A percentile compares a stretch with the other conserved stretches of the same genome.
These are phyloP conservation scores for Termitomyces sp. DNA, from an alignment of 768 basidiomycete species.

Conservation along the genomic window DNA sequence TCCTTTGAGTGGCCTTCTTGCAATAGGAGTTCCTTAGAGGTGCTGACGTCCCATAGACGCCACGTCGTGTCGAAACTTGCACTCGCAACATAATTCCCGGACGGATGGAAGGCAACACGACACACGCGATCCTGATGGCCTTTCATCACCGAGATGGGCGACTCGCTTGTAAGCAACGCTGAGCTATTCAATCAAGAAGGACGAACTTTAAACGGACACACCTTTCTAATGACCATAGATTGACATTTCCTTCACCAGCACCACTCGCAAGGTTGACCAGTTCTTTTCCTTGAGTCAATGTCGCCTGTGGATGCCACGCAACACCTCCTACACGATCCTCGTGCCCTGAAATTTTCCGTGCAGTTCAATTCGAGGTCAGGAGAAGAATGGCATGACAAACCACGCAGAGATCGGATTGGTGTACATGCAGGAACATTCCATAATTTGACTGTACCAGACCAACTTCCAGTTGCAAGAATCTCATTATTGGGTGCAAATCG, in stretches of 20 bases:
- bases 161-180: conserved; percentile 47
- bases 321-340: conserved; percentile 90
- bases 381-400: conserved; percentile 26
- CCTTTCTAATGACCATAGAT: conserved; percentile 88
- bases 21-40: conserved; percentile 72
- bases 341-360: conserved; percentile 51
- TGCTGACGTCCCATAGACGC: conserved; percentile 92
- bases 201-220: conserved; percentile 23
- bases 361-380: conserved; percentile 3
- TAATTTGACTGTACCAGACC: conserved; percentile 91
- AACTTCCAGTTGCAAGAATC: conserved; percentile 87
- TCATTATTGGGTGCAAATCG: conserved; percentile 92
- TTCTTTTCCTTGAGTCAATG: conserved; percentile 57
- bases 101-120: conserved; percentile 94
- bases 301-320: conserved; percentile 96
- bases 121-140: conserved; percentile 91
- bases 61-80: conserved; percentile 97
- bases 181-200: background rate
- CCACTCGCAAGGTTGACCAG: conserved; percentile 85
- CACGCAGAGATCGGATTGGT: conserved; percentile 67
- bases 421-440: conserved; percentile 96
- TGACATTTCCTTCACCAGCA: conserved; percentile 79
- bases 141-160: conserved; percentile 77
- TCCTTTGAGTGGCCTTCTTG: conserved; percentile 98
- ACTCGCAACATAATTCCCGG: conserved; percentile 88